Base-by-base conservation (phyloP, 1,139 yeast species). In the Tardiomyces digboiensis region DNA sequence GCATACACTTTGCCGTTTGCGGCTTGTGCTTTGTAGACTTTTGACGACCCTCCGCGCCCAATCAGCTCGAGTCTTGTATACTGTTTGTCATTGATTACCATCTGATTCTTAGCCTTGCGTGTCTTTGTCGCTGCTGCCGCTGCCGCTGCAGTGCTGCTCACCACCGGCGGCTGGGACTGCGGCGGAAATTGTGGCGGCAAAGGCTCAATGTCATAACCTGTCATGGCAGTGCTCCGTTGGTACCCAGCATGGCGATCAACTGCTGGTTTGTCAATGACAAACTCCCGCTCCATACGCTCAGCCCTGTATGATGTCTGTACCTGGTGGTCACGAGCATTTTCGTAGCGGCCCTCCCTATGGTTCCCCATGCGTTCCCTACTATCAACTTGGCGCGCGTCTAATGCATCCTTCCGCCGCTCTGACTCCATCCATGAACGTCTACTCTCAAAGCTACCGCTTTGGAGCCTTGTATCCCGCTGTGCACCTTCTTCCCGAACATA, bases 11-110 rank as follows among this genome's bases (percentile, higher is more conserved):
- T 75, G 33, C 59, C 58, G 44, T 71, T 73, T 3, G 71, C 60
- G 1, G 80, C 69, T 51, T 78, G 81, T 0, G 84, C 95, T 54
- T 83, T 82, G 67, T 82, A 91, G 16, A 91, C 98, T 57, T 83
- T 86, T 0, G 97, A 88, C 0, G 97, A 76, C 0, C 98, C 98
- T 29, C 98, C 98, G 56, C 83, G 74, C 13, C 98, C 98, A 16
- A 91, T 63, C 18, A 85, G 67, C 55, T 87, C 96, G 19, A 86
- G 65, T 46, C 82, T 76, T 54, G 83, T 93, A 58, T 86, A 89
- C 38, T 72, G 74, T 39, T 71, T 71, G 2, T 76, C 80, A 59
- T 87, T 85, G 1, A 80, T 73, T 3, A 60, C 55, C 33, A 66
- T 54, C n/a, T 13, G 33, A 8, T 26, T 26, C 33, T 26, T 26